A percentile compares a stretch with the other conserved stretches of the same genome.
Evolutionary conservation across 768 basidiomycete species (phyloP).

Genomic region (Mrakia gelida): DNA sequence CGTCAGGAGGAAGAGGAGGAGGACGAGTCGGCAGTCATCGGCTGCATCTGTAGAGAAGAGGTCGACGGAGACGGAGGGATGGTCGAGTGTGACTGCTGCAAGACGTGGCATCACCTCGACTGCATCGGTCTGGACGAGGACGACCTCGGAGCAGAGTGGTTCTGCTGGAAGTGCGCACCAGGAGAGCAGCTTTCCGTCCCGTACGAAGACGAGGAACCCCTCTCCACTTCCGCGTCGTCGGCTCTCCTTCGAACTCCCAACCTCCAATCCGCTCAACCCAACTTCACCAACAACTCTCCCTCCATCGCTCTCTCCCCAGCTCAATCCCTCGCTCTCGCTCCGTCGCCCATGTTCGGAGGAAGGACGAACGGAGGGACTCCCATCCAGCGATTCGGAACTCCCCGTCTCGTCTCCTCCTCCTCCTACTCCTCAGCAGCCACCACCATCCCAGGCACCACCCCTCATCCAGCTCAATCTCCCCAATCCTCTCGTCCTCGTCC

Average conservation of each 20-base stretch:
- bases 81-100: slow-evolving; percentile 28
- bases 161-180: slow-evolving; percentile 30
- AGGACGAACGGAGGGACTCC: background rate
- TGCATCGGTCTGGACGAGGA: slow-evolving; percentile 23
- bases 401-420: slow-evolving; percentile 11
- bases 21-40: slow-evolving; percentile 12
- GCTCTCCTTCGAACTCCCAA: slow-evolving; percentile 21
- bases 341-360: slow-evolving; percentile 8
- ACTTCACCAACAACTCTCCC: background rate
- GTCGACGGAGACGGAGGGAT: slow-evolving; percentile 23
- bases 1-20: background rate
- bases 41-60: slow-evolving; percentile 24
- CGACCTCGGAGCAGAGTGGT: slow-evolving; percentile 28
- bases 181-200: slow-evolving; percentile 20
- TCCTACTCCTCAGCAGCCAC: background rate
- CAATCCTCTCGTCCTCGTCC: background rate
- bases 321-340: slow-evolving; percentile 3
- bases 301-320: slow-evolving; percentile 9
- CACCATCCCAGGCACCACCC: background rate
- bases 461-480: background rate
- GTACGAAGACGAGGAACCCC: slow-evolving; percentile 5
- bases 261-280: background rate
- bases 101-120: slow-evolving; percentile 23
- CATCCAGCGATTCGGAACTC: slow-evolving; percentile 11
- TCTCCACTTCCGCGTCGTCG: background rate